phyloP scores from a whole-genome alignment of 2,329 filamentous ascomycete genomes.

The Trichoderma pleuroti region DNA sequence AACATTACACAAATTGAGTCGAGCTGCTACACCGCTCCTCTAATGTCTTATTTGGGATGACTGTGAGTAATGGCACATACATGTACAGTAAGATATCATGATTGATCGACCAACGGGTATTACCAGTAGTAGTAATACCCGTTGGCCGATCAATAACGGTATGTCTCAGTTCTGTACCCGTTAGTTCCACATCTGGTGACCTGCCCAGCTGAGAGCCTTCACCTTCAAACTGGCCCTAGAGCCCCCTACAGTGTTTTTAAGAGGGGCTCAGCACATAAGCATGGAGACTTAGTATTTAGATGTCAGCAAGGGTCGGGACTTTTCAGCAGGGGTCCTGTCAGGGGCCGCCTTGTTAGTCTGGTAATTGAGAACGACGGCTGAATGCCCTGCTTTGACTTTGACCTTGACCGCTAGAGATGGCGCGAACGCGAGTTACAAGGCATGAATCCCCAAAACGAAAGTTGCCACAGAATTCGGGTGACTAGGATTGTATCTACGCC shows the following conservation, averaged over 20 bases:
- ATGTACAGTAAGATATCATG: not conserved
- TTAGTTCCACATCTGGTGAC: too few species aligned
- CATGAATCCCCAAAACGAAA: not conserved
- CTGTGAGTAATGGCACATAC: not conserved
- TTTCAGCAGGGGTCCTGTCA: not conserved
- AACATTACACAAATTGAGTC: not conserved
- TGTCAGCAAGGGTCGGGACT: too few species aligned
- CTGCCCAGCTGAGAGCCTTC: too few species aligned
- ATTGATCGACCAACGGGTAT: not conserved
- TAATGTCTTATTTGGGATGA: not conserved
- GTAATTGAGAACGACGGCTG: not conserved
- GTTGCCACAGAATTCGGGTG: not conserved
- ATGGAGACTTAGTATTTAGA: too few species aligned
- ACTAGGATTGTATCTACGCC: not conserved
- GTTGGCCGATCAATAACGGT: too few species aligned
- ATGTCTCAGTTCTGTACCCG: too few species aligned
- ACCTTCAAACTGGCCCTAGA: too few species aligned
- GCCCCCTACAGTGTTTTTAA: too few species aligned
- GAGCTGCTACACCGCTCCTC: not conserved
- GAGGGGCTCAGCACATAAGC: too few species aligned
- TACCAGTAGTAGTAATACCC: too few species aligned
- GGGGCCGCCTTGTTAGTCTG: not conserved
- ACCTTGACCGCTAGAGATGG: not conserved
- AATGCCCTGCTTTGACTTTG: not conserved
- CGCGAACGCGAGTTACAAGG: not conserved